Base-by-base conservation (phyloP, 768 basidiomycete species). In the Panaeolus cyanescens region DNA sequence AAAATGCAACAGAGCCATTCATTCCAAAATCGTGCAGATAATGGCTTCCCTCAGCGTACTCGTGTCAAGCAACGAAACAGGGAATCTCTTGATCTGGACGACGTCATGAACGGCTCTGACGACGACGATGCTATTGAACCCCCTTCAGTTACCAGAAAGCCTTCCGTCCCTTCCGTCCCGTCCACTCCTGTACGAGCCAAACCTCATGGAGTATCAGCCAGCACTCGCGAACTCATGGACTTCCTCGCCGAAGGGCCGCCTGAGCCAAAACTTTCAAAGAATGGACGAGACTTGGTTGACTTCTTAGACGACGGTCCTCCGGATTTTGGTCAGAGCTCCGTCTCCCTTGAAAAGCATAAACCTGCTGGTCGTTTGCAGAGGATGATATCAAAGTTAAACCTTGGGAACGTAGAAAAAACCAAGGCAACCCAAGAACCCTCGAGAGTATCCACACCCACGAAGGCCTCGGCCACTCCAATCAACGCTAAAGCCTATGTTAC, bases 351-450 rank as follows among this genome's bases (percentile, higher is more conserved):
- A 58, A 83, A 84, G 60, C 78, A 80, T 25, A 86, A 86, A 72
- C 75, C 75, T 54, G 80, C 80, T 58, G 85, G 85, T 54, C 83
- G 91, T 25, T 75, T 95, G 62, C 89, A 90, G 72, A 84, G 87
- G 64, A 93, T 95, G 87, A 90, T 95, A 67, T 93, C 92, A 19
- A 89, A 86, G 66, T 77, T 94, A 28, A 88, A 85, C 34, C 76
- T 85, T 63, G 81, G 82, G 28, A 75, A 70, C 56, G 72, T 69
- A 30, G 82, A 82, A 30, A 80, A 78, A 65, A 42, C 71, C 67
- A 71, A 70, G 64, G 60, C 37, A 45, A 40, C 58, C 54, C 42
- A 65, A 32, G 60, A 71, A 20, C 59, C 64, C 22, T 36, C 65
- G 2, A 68, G 62, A 56, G 66, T 65, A 40, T 66, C 70, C 19